Conservation (phyloP, 352 stramenopile species). For the Phytopythium montanum region DNA sequence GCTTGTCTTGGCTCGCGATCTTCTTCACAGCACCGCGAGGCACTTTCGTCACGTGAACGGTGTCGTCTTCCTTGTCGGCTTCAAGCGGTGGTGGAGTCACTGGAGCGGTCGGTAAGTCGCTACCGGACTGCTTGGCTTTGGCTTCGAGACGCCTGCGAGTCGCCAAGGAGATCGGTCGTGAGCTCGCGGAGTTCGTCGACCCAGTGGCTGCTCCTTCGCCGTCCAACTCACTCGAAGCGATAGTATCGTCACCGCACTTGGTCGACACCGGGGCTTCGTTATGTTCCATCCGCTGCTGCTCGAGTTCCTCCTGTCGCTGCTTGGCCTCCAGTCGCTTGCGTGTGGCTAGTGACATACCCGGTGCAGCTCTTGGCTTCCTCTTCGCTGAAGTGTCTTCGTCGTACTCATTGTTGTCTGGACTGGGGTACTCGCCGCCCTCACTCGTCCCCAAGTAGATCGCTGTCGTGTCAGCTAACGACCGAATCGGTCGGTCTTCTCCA, state of each 20-base stretch:
- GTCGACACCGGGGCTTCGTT: no score
- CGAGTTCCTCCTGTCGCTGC: conserved; percentile 21
- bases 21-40: conserved; percentile 11
- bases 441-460: not conserved
- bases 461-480: conserved; percentile 11
- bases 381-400: conserved; percentile 5
- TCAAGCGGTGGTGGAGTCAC: not conserved
- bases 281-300: conserved; percentile 10
- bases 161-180: conserved; percentile 12
- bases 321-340: conserved; percentile 54
- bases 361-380: not conserved
- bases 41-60: not conserved
- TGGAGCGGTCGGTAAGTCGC: not conserved
- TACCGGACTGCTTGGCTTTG: conserved; percentile 37
- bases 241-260: not conserved
- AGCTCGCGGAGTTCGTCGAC: not conserved
- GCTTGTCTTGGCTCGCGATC: not conserved
- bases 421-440: conserved; percentile 3
- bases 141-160: conserved; percentile 64
- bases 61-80: not conserved
- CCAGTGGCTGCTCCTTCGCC: not conserved
- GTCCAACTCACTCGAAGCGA: not conserved
- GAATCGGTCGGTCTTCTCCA: conserved; percentile 40
- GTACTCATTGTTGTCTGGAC: conserved; percentile 22
- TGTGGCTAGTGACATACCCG: conserved; percentile 19